Base-by-base conservation (phyloP, 768 basidiomycete species). In the Postia placenta region DNA sequence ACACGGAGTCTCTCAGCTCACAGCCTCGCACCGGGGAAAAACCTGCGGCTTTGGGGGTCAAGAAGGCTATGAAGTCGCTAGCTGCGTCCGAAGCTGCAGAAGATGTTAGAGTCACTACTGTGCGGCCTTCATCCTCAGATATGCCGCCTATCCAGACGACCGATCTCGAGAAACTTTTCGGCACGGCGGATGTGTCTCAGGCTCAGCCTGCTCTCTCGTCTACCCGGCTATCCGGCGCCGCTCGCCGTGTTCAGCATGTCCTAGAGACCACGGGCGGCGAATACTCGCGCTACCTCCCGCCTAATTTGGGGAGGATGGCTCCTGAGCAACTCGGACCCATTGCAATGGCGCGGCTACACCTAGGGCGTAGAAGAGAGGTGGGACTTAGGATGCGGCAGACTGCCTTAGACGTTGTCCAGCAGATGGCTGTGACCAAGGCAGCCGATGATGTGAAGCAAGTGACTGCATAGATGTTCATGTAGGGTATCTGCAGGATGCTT, bases 251-350 rank as follows among this genome's bases (percentile, higher is more conserved):
- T 37, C 66, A 63, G 38, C 47, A 45, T 27, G 54, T 60, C 52
- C 59, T 64, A 40, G 76, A 78, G 57, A 49, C 41, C 22, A 50
- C 64, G 14, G 75, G 68, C 3, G 79, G 80, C 24, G 74, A 79
- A 54, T 85, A 84, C 55, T 64, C 71, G 14, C 70, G 70, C 30
- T 77, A 74, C 53, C 60, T 74, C 39, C 65, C 70, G 7, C 48
- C 50, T 11, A 40, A 54, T 22, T 54, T 62, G 6, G 54, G 57
- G 38, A 72, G 59, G 39, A 42, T 60, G 20, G 57, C 58, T 7
- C 47, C 63, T 30, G 62, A 55, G 30, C 51, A 65, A 42, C 60
- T 74, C n/a, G 70, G 71, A 35, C 69, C 77, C 4, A 47, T 74
- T 24, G 67, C 69, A 26, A 66, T 72, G 19, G 75, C 78, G 19